Evolutionary conservation across 2,329 filamentous ascomycete genomes (phyloP).

Genomic region (Colletotrichum magnum): DNA sequence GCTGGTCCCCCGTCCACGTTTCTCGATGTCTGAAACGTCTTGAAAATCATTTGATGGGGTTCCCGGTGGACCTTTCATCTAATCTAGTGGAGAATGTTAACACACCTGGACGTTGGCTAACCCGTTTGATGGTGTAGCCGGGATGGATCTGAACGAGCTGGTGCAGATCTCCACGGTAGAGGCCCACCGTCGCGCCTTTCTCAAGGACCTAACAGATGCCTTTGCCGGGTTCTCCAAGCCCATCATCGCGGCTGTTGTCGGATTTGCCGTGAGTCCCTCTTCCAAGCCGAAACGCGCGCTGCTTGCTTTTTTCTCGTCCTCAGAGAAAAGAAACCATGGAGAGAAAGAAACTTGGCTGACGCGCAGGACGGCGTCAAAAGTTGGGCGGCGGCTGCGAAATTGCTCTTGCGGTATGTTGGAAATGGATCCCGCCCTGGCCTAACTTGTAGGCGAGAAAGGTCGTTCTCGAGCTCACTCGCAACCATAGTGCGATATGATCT

Average conservation of each 20-base stretch:
- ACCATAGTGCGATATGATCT: conserved; percentile 55
- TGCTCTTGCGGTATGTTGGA: conserved; percentile 56
- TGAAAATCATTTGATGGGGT: conserved; percentile 16
- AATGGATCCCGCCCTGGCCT: neutral
- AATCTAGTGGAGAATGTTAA: conserved; percentile 14
- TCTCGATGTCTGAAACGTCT: conserved; percentile 28
- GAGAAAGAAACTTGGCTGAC: conserved; percentile 17
- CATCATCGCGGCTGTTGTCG: conserved; percentile 64
- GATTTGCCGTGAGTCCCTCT: conserved; percentile 59
- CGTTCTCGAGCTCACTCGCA: conserved; percentile 12
- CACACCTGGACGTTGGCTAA: conserved; percentile 15
- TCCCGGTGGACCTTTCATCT: conserved; percentile 14
- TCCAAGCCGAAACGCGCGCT: neutral
- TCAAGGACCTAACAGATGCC: conserved; percentile 57
- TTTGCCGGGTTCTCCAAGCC: conserved; percentile 59
- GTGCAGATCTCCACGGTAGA: conserved; percentile 44
- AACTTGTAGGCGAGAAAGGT: conserved; percentile 1
- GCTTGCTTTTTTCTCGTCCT: conserved; percentile 1
- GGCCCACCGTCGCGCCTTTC: conserved; percentile 43
- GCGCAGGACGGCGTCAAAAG: conserved; percentile 38
- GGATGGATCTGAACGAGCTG: conserved; percentile 44
- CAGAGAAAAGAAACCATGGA: neutral
- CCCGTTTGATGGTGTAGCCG: conserved; percentile 37
- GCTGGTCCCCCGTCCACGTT: conserved; percentile 16
- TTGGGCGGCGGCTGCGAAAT: conserved; percentile 67